Evolutionary conservation across 352 stramenopile species (phyloP).

Genomic region (Globisporangium spiculum): DNA sequence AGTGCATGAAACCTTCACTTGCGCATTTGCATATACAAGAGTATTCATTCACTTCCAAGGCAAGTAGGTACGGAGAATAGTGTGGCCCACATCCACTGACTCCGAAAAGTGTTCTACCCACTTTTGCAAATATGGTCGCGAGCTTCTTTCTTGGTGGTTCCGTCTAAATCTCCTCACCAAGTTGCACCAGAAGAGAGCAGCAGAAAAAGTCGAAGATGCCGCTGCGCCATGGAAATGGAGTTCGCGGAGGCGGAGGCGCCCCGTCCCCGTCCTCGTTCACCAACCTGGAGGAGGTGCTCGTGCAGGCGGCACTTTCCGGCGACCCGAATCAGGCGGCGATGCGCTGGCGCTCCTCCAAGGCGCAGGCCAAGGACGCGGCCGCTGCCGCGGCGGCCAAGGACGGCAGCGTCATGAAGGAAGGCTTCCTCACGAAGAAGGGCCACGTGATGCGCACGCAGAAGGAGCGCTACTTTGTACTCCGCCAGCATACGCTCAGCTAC

Average conservation of each 20-base stretch:
- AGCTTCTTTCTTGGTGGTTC: slow-evolving; percentile 4
- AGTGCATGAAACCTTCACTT: not conserved
- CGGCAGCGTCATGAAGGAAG: slow-evolving; percentile 27
- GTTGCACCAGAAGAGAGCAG: not conserved
- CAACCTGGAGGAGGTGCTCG: slow-evolving; percentile 7
- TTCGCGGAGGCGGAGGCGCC: not conserved
- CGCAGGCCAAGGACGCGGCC: slow-evolving; percentile 3
- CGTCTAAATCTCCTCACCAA: not conserved
- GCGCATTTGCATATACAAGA: not conserved
- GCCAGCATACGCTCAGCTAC: slow-evolving; percentile 41
- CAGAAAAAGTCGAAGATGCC: not conserved
- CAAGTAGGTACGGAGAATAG: not conserved
- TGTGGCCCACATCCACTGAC: not conserved
- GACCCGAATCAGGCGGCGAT: slow-evolving; percentile 6
- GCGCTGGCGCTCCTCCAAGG: slow-evolving; percentile 18
- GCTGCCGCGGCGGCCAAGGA: not conserved
- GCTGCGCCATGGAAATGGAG: not conserved
- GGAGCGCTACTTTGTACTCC: slow-evolving; percentile 49
- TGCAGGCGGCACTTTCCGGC: slow-evolving; percentile 3
- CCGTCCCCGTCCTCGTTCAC: slow-evolving; percentile 13
- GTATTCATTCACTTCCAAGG: not conserved
- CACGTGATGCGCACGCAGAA: slow-evolving; percentile 58
- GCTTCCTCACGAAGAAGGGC: slow-evolving; percentile 51
- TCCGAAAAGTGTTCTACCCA: too few species aligned
- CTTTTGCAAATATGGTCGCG: too few species aligned